Evolutionary conservation across 2,329 filamentous ascomycete genomes (phyloP).

Genomic region (Fusarium vanettenii): DNA sequence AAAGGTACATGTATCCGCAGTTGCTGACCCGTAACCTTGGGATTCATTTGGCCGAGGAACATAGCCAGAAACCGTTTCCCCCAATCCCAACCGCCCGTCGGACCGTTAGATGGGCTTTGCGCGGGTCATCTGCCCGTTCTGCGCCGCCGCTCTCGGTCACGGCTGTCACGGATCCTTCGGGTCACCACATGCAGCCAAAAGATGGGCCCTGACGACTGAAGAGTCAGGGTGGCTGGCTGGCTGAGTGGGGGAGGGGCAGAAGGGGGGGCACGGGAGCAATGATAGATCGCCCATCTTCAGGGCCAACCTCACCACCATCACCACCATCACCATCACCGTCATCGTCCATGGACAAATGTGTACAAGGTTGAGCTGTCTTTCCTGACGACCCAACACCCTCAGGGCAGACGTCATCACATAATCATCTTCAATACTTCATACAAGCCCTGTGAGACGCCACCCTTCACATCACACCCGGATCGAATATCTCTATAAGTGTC

Average conservation of each 20-base stretch:
- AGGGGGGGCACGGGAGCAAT: slow-evolving; percentile 3
- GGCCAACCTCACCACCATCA: not conserved
- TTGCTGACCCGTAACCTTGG: not conserved
- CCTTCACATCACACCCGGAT: slow-evolving; percentile 8
- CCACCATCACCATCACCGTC: slow-evolving; percentile 14
- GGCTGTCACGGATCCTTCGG: slow-evolving; percentile 41
- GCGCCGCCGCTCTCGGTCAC: slow-evolving; percentile 5
- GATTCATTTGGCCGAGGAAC: not conserved
- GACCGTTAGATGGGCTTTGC: not conserved
- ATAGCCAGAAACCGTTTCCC: not conserved
- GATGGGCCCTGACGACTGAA: slow-evolving; percentile 26
- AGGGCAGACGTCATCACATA: slow-evolving; percentile 29
- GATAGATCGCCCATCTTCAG: not conserved
- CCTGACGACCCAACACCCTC: slow-evolving; percentile 13
- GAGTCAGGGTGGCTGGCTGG: slow-evolving; percentile 16
- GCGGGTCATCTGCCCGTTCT: slow-evolving; percentile 26
- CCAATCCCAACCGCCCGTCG: not conserved
- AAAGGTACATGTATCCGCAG: not conserved
- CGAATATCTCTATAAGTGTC: slow-evolving; percentile 33
- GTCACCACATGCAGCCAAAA: slow-evolving; percentile 21
- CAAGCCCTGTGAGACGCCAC: slow-evolving; percentile 12
- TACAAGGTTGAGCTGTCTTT: slow-evolving; percentile 9
- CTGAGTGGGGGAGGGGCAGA: slow-evolving; percentile 16
- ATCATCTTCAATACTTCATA: slow-evolving; percentile 34
- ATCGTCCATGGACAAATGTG: not conserved